phyloP scores from a whole-genome alignment of 345 rosid genomes.

The Populus ilicifolia region DNA sequence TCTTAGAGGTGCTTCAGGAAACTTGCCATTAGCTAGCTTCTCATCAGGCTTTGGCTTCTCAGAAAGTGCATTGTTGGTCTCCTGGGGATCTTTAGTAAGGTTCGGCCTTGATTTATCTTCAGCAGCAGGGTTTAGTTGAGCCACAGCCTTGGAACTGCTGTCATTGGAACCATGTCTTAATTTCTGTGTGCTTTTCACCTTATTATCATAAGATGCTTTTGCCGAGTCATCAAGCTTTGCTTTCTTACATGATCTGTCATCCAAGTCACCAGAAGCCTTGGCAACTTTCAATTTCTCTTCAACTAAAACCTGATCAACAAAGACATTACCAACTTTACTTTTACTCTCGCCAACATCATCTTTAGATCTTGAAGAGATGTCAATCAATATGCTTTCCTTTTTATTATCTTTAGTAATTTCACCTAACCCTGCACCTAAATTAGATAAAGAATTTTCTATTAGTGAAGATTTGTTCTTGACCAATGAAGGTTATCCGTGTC shows the following conservation, averaged over 20 bases:
- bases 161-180: constrained; percentile 17
- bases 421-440: background rate
- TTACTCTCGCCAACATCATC: constrained; percentile 18
- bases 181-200: constrained; percentile 27
- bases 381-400: background rate
- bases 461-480: background rate
- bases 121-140: background rate
- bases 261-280: constrained; percentile 30
- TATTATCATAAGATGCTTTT: constrained; percentile 23
- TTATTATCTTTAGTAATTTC: background rate
- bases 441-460: background rate
- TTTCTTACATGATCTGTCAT: constrained; percentile 47
- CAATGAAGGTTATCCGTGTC: background rate
- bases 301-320: constrained; percentile 16
- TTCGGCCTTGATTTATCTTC: constrained; percentile 24
- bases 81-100: constrained; percentile 16
- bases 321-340: constrained; percentile 20
- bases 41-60: constrained; percentile 39
- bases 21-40: constrained; percentile 27
- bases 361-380: constrained; percentile 11
- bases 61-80: constrained; percentile 18
- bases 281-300: constrained; percentile 29
- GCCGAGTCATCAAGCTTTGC: constrained; percentile 39
- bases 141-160: constrained; percentile 16
- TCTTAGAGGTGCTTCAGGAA: constrained; percentile 20